Conservation (phyloP, 2,329 filamentous ascomycete species). For the Gnomoniopsis smithogilvyi region DNA sequence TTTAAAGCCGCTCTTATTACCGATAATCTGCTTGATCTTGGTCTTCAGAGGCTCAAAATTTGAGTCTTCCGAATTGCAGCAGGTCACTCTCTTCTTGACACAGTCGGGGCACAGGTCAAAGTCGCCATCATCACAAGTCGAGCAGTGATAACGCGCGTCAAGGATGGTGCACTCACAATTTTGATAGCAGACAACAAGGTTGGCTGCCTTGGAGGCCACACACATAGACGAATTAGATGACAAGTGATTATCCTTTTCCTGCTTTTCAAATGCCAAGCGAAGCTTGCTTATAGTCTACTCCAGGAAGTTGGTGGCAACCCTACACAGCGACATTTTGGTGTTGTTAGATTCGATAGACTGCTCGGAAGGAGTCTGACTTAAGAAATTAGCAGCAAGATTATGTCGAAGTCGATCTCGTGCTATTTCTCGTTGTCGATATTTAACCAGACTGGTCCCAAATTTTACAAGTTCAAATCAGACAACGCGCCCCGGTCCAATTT, state of each 20-base stretch:
- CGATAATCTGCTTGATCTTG: too few relatives aligned
- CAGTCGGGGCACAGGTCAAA: conserved; percentile 88
- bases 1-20: too few relatives aligned
- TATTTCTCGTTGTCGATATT: too few relatives aligned
- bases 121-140: conserved; percentile 87
- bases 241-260: conserved; percentile 1
- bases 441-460: too few relatives aligned
- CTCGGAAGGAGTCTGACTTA: background rate
- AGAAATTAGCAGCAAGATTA: too few relatives aligned
- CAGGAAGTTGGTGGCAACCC: background rate
- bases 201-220: conserved; percentile 22
- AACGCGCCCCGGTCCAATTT: too few relatives aligned
- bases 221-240: background rate
- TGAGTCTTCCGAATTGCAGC: conserved; percentile 67
- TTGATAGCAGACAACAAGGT: conserved; percentile 93
- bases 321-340: background rate
- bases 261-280: conserved; percentile 9
- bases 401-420: too few relatives aligned
- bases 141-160: conserved; percentile 89
- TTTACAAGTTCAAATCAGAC: too few relatives aligned
- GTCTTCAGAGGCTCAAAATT: too few relatives aligned
- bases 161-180: conserved; percentile 76
- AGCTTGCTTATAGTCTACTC: conserved; percentile 10
- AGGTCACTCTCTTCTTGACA: conserved; percentile 71
- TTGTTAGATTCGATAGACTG: background rate